A percentile compares a stretch with the other conserved stretches of the same genome.
Conservation (phyloP, 495 filamentous ascomycete genomes). For the Penicillium canescens region DNA sequence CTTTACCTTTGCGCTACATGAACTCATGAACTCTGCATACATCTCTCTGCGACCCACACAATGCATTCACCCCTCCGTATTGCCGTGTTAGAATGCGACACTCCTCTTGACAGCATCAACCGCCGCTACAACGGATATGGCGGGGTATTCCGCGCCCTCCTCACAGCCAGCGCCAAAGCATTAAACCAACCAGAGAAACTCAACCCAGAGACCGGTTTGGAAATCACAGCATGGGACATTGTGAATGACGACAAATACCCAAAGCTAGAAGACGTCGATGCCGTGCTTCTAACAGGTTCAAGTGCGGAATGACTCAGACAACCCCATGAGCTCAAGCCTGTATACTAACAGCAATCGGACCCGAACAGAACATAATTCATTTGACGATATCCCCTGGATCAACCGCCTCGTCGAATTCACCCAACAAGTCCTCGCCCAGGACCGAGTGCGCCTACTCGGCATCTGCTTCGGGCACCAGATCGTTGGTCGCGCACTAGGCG, state of each 20-base stretch:
- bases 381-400: conserved; percentile 76
- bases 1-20: neutral
- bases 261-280: conserved; percentile 71
- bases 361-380: conserved; percentile 54
- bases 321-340: neutral
- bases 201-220: conserved; percentile 48
- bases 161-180: conserved; percentile 51
- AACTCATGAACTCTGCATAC: neutral
- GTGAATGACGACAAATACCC: conserved; percentile 64
- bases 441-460: conserved; percentile 68
- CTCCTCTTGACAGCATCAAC: conserved; percentile 55
- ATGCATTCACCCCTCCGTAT: conserved; percentile 67
- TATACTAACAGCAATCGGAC: neutral
- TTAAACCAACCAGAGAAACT: conserved; percentile 28
- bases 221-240: conserved; percentile 68
- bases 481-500: conserved; percentile 72
- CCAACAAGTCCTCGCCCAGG: conserved; percentile 54
- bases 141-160: conserved; percentile 67
- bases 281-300: conserved; percentile 78
- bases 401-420: conserved; percentile 70
- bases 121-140: conserved; percentile 71
- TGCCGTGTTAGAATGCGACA: conserved; percentile 83
- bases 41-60: neutral
- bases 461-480: conserved; percentile 95
- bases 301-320: conserved; percentile 30